phyloP scores from a whole-genome alignment of 139 green algal species.

The Bryopsis sp. region DNA sequence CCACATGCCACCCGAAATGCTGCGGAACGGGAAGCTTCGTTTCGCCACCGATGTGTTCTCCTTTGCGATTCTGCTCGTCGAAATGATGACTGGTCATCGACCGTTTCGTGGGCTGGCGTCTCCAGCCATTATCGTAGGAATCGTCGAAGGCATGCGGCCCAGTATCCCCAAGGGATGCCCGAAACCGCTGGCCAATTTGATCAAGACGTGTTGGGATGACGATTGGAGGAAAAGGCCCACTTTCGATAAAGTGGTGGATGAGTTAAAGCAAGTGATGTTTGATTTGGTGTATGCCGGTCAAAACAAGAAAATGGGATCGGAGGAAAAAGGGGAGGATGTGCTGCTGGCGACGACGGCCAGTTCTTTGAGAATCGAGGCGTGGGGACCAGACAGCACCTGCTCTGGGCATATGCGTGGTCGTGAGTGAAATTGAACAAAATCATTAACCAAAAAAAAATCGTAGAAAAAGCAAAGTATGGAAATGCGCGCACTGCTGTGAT shows the following conservation, averaged over 20 bases:
- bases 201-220: neutral
- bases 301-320: too few relatives aligned
- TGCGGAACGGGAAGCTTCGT: neutral
- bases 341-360: too few relatives aligned
- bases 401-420: too few relatives aligned
- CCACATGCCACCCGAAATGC: slow-evolving; percentile 18
- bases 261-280: neutral
- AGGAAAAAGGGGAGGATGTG: too few relatives aligned
- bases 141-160: slow-evolving; percentile 14
- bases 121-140: neutral
- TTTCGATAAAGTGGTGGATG: neutral
- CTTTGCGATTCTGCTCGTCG: slow-evolving; percentile 8
- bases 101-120: slow-evolving; percentile 1
- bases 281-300: too few relatives aligned
- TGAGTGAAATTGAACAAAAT: too few relatives aligned
- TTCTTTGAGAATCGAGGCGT: too few relatives aligned
- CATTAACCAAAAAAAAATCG: too few relatives aligned
- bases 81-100: slow-evolving; percentile 3
- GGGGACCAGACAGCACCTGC: too few relatives aligned
- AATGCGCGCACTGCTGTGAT: too few relatives aligned
- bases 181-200: neutral
- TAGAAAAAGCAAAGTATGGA: too few relatives aligned
- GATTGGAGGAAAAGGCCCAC: neutral
- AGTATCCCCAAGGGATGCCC: neutral
- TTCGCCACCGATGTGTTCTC: slow-evolving; percentile 9